Base-by-base conservation (phyloP, 768 basidiomycete genomes). In the Suillus subaureus region DNA sequence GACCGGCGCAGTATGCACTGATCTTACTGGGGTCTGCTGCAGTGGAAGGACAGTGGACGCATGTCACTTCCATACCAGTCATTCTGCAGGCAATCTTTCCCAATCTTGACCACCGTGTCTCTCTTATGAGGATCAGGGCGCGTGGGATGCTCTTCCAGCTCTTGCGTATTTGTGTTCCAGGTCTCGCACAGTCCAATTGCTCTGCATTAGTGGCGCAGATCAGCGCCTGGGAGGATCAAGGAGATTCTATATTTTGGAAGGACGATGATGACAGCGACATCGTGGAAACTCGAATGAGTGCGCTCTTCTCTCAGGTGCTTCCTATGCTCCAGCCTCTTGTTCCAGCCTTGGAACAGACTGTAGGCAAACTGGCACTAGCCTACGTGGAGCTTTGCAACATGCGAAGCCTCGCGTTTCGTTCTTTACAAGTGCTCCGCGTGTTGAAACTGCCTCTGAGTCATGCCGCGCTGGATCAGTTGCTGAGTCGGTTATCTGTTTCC, bases 331-430 rank as follows among this genome's bases (percentile, higher is more conserved):
- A 86, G 56, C 91, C 91, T 23, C 79, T 93, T 18, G 86, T 87
- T 60, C 87, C 91, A 11, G 80, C 83, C n/a, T 78, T 97, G 37
- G 80, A 87, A 43, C 86, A 90, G 62, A 82, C 85, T 54, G 94
- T 96, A 89, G 94, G 93, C 7, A 89, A 89, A 3, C 69, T 95
- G 37, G 91, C 93, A 12, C 78, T 97, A 64, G 79, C 82, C 35
- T 97, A 96, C 89, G 91, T 93, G 5, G 95, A 94, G 15, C 83
- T 89, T 2, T 97, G 94, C 71, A 91, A 93, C 18, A 93, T 94
- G 67, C 88, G 94, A 56, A 87, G 89, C 45, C 88, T 89, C 23
- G 94, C 96, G 3, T 93, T 92, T 78, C 86, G 95, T 39, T 96
- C 95, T 12, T 81, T 97, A 66, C 96, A 97, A 74, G 82, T 95